phyloP scores from a whole-genome alignment of 805 yeast genomes.

The Limtongozyma cylindracea region DNA sequence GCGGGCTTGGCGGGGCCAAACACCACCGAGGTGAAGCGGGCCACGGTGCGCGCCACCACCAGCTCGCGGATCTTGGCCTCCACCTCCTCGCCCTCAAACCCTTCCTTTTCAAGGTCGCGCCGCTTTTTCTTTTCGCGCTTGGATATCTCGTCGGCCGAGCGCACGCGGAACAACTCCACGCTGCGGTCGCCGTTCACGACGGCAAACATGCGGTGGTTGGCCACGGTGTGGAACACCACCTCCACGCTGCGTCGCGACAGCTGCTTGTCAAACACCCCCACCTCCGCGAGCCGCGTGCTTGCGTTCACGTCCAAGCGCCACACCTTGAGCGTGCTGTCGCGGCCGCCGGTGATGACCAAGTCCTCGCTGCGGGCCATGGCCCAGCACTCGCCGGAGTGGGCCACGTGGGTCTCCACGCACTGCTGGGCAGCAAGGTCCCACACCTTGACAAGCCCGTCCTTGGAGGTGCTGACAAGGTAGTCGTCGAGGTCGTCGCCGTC shows the following conservation, averaged over 20 bases:
- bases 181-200: conserved; percentile 65
- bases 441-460: conserved; percentile 75
- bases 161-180: conserved; percentile 53
- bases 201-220: conserved; percentile 23
- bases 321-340: conserved; percentile 58
- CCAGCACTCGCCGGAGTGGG: conserved; percentile 92
- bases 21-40: conserved; percentile 38
- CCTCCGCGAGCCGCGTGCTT: conserved; percentile 19
- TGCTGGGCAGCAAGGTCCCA: conserved; percentile 87
- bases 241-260: conserved; percentile 48
- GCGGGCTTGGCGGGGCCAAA: too few species aligned
- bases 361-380: conserved; percentile 24
- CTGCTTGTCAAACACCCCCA: conserved; percentile 49
- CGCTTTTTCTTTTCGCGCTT: conserved; percentile 45
- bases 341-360: conserved; percentile 45
- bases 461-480: conserved; percentile 53
- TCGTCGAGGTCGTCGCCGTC: conserved; percentile 30
- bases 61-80: conserved; percentile 12
- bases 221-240: conserved; percentile 19
- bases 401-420: conserved; percentile 84
- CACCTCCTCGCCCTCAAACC: conserved; percentile 31
- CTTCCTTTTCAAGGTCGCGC: conserved; percentile 55
- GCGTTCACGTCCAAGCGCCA: conserved; percentile 39
- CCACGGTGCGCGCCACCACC: conserved; percentile 28
- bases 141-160: conserved; percentile 57